Base-by-base conservation (phyloP, 305 asterid species). In the Plantago lanceolata region DNA sequence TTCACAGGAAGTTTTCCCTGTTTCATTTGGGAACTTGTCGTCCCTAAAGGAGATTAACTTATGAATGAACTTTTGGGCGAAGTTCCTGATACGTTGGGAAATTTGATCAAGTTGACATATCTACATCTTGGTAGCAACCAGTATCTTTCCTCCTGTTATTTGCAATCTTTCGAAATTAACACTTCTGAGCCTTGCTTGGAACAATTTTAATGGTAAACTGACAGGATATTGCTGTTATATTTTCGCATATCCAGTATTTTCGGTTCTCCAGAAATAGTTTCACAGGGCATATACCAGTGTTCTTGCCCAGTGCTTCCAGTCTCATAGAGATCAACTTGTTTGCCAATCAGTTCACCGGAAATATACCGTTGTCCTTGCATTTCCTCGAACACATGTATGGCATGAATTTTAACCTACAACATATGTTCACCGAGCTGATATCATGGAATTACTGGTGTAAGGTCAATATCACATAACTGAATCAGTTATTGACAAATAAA, bases 311-410 rank as follows among this genome's bases (percentile, higher is more conserved):
- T 59, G 82, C 79, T 69, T 77, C 95, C 6, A 77, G 76, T 68
- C 78, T 86, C 6, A 33, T 51, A 28, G 56, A 70, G 64, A 79
- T 84, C 44, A 81, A 82, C 15, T 59, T 83, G 70, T 84, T 83
- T 1, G 59, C 51, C 47, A 87, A 87, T 63, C 78, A 45, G 35
- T 66, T 82, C 33, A 84, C 81, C 2, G 95, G 91, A 40, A 69
- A 44, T 8, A 60, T 87, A 19, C 91, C 95, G 0, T 84, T 81
- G n/a, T n/a, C n/a, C n/a, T n/a, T n/a, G n/a, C n/a, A n/a, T n/a
- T n/a, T n/a, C n/a, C n/a, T n/a, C n/a, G n/a, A n/a, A n/a, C n/a
- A n/a, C n/a, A n/a, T n/a, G n/a, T n/a, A n/a, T n/a, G n/a, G n/a
- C n/a, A n/a, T n/a, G n/a, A n/a, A n/a, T n/a, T n/a, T n/a, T n/a